A percentile compares a stretch with the other conserved stretches of the same genome.
Conservation (phyloP, 2,329 filamentous ascomycete species). For the Aureobasidium pullulans region DNA sequence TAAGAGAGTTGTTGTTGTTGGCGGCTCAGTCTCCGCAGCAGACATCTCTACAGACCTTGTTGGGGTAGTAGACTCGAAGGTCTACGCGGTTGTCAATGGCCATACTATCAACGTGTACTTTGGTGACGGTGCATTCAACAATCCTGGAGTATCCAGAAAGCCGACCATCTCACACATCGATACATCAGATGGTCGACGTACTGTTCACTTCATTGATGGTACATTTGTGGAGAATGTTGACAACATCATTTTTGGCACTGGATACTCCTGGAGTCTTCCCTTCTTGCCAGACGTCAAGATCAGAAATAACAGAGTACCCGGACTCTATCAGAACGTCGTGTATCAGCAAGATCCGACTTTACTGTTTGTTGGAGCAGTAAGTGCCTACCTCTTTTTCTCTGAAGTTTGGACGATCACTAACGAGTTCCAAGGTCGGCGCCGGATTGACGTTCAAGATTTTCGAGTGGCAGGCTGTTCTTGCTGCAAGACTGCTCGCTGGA, state of each 20-base stretch:
- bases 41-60: slow-evolving; percentile 53
- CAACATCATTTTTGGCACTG: slow-evolving; percentile 59
- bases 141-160: slow-evolving; percentile 44
- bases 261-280: slow-evolving; percentile 57
- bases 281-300: slow-evolving; percentile 49
- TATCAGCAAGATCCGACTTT: slow-evolving; percentile 48
- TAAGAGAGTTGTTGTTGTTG: slow-evolving; percentile 54
- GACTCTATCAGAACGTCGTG: slow-evolving; percentile 53
- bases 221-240: slow-evolving; percentile 48
- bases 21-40: slow-evolving; percentile 57
- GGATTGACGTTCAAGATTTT: slow-evolving; percentile 62
- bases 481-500: slow-evolving; percentile 51
- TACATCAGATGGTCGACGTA: slow-evolving; percentile 27
- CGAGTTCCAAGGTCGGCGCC: slow-evolving; percentile 29
- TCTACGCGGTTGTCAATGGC: slow-evolving; percentile 49
- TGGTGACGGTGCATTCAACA: slow-evolving; percentile 52
- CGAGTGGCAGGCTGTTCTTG: slow-evolving; percentile 60
- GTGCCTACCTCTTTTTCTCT: slow-evolving; percentile 12
- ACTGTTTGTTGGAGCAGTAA: slow-evolving; percentile 52
- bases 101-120: slow-evolving; percentile 49
- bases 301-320: slow-evolving; percentile 49
- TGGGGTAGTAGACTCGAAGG: slow-evolving; percentile 38
- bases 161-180: slow-evolving; percentile 44
- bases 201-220: slow-evolving; percentile 52
- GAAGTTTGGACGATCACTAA: background rate